Percentiles rank a stretch among this genome's conserved stretches.
Evolutionary conservation across 1,139 yeast species (phyloP).

Genomic region (Pichia sp.): DNA sequence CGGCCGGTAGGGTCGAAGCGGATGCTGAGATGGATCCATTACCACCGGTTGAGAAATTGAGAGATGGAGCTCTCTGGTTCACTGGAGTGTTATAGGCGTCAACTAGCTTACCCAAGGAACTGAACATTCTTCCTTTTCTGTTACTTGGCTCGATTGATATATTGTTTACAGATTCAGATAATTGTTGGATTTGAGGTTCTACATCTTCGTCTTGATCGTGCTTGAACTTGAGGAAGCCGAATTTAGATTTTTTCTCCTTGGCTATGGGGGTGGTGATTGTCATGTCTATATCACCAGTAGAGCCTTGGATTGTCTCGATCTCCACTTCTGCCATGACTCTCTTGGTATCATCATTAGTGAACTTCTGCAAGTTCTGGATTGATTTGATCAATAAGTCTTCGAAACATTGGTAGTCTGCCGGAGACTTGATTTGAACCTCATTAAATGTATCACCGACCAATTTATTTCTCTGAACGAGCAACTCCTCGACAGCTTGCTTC

Average conservation of each 20-base stretch:
- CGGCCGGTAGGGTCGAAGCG: not conserved
- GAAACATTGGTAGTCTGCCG: conserved; percentile 43
- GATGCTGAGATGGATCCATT: not conserved
- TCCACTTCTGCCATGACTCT: conserved; percentile 79
- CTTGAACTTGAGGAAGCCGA: conserved; percentile 45
- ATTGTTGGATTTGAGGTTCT: conserved; percentile 9
- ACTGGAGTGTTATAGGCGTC: conserved; percentile 16
- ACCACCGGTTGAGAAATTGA: conserved; percentile 21
- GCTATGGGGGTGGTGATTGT: conserved; percentile 43
- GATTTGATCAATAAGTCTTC: conserved; percentile 56
- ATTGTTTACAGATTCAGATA: conserved; percentile 15
- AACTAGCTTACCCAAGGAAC: conserved; percentile 16
- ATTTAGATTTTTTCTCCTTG: conserved; percentile 47
- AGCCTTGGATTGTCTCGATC: conserved; percentile 82
- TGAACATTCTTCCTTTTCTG: conserved; percentile 17
- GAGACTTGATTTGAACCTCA: conserved; percentile 35
- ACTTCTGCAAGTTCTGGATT: conserved; percentile 54
- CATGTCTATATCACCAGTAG: conserved; percentile 72
- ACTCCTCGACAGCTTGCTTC: conserved; percentile 50
- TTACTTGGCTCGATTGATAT: conserved; percentile 16
- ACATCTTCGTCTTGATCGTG: conserved; percentile 5
- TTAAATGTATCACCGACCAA: conserved; percentile 34
- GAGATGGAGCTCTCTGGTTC: conserved; percentile 2
- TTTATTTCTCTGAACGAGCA: conserved; percentile 34
- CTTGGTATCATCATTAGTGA: conserved; percentile 67